A percentile compares a stretch with the other conserved stretches of the same genome.
These are phyloP conservation scores for Rhodotorula kratochvilovae DNA, from an alignment of 768 basidiomycete species.

Conservation along the genomic window DNA sequence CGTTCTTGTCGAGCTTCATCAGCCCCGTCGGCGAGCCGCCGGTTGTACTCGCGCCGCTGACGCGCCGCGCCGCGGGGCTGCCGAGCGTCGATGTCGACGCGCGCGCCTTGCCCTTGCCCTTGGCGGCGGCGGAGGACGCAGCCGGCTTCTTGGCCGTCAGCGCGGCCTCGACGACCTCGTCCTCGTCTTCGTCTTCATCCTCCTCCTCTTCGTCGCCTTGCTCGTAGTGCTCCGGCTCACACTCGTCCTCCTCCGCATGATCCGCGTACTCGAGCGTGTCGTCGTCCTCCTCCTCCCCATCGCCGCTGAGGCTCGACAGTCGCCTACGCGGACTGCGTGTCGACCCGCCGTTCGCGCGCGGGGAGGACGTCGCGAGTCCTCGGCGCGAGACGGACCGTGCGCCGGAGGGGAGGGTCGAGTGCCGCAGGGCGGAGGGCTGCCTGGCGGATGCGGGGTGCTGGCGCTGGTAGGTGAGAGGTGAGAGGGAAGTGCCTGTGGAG, in stretches of 20 bases:
- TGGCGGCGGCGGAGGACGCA: constrained; percentile 12
- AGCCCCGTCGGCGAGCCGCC: constrained; percentile 2
- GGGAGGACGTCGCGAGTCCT: not conserved
- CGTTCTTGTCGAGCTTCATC: constrained; percentile 26
- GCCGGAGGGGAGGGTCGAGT: constrained; percentile 15
- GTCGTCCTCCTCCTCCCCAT: not conserved
- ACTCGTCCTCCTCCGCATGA: not conserved
- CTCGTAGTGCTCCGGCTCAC: not conserved
- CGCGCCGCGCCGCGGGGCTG: not conserved
- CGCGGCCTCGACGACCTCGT: constrained; percentile 10
- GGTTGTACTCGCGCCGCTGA: not conserved
- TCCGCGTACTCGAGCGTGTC: not conserved
- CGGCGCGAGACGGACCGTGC: constrained; percentile 5
- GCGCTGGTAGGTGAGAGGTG: constrained; percentile 12
- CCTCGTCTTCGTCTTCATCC: constrained; percentile 17
- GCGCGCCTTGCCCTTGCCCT: constrained; percentile 19
- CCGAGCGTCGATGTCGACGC: constrained; percentile 4
- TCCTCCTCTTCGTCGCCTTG: not conserved
- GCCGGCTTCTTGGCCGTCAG: constrained; percentile 4
- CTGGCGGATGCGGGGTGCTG: constrained; percentile 7
- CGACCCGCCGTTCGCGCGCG: not conserved
- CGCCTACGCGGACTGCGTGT: not conserved
- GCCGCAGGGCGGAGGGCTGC: constrained; percentile 19
- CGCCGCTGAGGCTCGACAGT: constrained; percentile 8
- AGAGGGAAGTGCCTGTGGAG: constrained; percentile 6